These are phyloP conservation scores for Pisolithus marmoratus DNA, from an alignment of 768 basidiomycete species.

Conservation along the genomic window DNA sequence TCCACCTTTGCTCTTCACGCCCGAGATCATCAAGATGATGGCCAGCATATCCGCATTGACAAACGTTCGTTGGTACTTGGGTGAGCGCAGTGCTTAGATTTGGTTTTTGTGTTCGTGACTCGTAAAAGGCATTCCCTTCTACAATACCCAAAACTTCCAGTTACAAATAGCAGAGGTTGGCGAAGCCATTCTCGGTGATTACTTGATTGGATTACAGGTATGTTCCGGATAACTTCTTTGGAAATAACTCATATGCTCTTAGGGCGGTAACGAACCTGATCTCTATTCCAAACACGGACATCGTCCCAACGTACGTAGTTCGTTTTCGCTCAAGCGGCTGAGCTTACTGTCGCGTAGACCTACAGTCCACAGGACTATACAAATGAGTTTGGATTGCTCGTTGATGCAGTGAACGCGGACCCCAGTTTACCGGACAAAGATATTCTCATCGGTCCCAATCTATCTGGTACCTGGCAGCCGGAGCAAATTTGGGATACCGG, in stretches of 20 bases:
- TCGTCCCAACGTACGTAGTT: slow-evolving; percentile 15
- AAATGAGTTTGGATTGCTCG: slow-evolving; percentile 45
- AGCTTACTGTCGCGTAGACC: slow-evolving; percentile 12
- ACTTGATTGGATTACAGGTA: slow-evolving; percentile 51
- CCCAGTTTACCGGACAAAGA: slow-evolving; percentile 33
- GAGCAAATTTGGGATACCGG: slow-evolving; percentile 49
- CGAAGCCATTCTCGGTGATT: slow-evolving; percentile 56
- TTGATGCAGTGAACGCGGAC: slow-evolving; percentile 38
- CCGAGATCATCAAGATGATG: slow-evolving; percentile 63
- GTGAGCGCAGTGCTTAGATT: slow-evolving; percentile 19
- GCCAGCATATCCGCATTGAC: slow-evolving; percentile 52
- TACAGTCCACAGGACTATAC: slow-evolving; percentile 39
- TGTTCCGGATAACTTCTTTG: background rate
- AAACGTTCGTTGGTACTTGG: slow-evolving; percentile 62
- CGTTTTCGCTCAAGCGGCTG: too few species aligned
- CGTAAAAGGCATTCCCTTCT: slow-evolving; percentile 51
- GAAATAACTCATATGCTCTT: slow-evolving; percentile 14
- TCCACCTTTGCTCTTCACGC: slow-evolving; percentile 57
- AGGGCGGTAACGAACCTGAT: slow-evolving; percentile 78
- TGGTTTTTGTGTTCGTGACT: slow-evolving; percentile 12
- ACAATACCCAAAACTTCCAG: slow-evolving; percentile 50
- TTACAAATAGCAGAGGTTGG: slow-evolving; percentile 52
- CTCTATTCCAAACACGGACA: slow-evolving; percentile 48
- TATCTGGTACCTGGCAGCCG: slow-evolving; percentile 52
- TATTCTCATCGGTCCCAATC: slow-evolving; percentile 57